These are phyloP conservation scores for Cryptococcus amylolentus DNA, from an alignment of 1,284 basidiomycete genomes.

Conservation along the genomic window DNA sequence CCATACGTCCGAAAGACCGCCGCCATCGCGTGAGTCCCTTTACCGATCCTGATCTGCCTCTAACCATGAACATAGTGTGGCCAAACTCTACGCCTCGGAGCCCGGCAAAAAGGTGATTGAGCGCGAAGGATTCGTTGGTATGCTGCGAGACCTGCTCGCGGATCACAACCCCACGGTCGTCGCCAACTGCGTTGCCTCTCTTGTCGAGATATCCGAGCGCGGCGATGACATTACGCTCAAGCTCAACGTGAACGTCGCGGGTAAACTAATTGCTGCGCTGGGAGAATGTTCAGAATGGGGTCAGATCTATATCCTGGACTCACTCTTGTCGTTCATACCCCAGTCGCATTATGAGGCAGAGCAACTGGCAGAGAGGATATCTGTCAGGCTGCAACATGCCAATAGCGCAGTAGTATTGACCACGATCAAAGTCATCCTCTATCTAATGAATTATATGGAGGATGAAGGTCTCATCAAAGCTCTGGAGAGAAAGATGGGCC, in stretches of 20 bases:
- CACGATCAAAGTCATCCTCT: constrained; percentile 90
- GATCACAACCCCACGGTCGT: constrained; percentile 95
- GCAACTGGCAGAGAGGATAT: constrained; percentile 86
- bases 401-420: constrained; percentile 93
- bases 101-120: constrained; percentile 73
- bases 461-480: constrained; percentile 77
- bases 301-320: constrained; percentile 96
- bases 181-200: constrained; percentile 92
- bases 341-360: constrained; percentile 84
- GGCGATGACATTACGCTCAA: constrained; percentile 57
- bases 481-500: constrained; percentile 95
- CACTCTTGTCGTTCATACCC: constrained; percentile 87
- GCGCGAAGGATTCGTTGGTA: constrained; percentile 87
- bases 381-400: constrained; percentile 88
- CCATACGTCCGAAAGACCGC: constrained; percentile 98
- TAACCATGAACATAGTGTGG: constrained; percentile 56
- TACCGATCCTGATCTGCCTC: not conserved
- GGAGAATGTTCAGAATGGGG: constrained; percentile 99
- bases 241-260: constrained; percentile 48
- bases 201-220: constrained; percentile 72
- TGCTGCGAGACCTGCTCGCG: constrained; percentile 67
- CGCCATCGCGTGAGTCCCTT: constrained; percentile 60
- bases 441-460: constrained; percentile 99
- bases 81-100: constrained; percentile 94
- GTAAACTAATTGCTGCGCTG: constrained; percentile 85